Conservation (phyloP, 495 filamentous ascomycete species). For the Poronia punctata region DNA sequence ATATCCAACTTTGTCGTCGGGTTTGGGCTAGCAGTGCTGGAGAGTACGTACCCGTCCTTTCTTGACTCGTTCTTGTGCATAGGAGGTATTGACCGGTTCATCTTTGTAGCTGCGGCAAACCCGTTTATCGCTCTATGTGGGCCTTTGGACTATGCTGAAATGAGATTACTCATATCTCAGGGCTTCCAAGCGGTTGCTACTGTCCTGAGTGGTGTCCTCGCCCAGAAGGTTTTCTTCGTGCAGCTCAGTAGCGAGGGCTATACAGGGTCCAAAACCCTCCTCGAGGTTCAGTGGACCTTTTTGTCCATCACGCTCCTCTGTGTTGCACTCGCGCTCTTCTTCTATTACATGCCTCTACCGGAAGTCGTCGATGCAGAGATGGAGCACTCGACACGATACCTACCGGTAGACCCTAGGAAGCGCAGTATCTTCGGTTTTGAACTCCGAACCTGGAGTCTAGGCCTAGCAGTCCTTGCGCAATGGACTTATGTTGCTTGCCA, state of each 20-base stretch:
- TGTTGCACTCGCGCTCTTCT: constrained; percentile 53
- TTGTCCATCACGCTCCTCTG: constrained; percentile 66
- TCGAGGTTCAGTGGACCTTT: constrained; percentile 74
- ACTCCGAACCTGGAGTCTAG: constrained; percentile 41
- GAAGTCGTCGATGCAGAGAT: constrained; percentile 47
- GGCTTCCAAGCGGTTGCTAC: constrained; percentile 62
- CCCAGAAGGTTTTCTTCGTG: constrained; percentile 62
- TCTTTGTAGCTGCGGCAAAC: constrained; percentile 44
- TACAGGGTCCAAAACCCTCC: constrained; percentile 28
- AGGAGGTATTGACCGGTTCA: too few species aligned
- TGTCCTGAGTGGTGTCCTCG: constrained; percentile 59
- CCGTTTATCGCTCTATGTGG: constrained; percentile 58
- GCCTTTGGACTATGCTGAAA: constrained; percentile 42
- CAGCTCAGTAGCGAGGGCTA: constrained; percentile 15
- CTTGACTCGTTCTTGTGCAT: too few species aligned
- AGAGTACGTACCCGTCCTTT: constrained; percentile 31
- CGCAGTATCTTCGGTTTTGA: constrained; percentile 27
- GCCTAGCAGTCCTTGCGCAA: constrained; percentile 59
- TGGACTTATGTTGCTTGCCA: constrained; percentile 71
- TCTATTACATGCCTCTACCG: constrained; percentile 52
- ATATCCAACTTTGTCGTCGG: constrained; percentile 59
- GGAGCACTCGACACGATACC: constrained; percentile 32
- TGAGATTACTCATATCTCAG: constrained; percentile 60
- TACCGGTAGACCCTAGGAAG: constrained; percentile 35
- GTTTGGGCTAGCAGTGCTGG: constrained; percentile 56